Evolutionary conservation across 2,329 filamentous ascomycete genomes (phyloP).

Genomic region (Cladophialophora yegresii): DNA sequence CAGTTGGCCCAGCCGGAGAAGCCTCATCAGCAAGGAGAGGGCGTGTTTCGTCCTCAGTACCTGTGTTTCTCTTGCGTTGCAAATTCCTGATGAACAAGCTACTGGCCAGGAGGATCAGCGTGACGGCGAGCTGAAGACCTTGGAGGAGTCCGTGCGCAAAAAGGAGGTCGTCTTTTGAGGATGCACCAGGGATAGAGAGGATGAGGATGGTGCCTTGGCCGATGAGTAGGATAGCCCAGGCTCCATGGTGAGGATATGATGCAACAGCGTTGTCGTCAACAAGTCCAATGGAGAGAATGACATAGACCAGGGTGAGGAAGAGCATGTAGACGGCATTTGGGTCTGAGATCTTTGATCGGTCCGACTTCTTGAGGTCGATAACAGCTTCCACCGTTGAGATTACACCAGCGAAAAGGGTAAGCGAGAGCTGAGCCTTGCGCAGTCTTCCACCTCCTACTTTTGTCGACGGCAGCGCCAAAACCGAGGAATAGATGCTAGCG

Average conservation of each 20-base stretch:
- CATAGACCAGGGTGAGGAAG: constrained; percentile 48
- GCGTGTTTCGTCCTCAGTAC: constrained; percentile 30
- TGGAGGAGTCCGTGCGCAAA: background rate
- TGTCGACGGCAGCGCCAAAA: background rate
- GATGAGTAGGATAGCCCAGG: constrained; percentile 60
- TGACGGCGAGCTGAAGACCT: constrained; percentile 33
- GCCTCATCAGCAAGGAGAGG: constrained; percentile 46
- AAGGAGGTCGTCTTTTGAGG: background rate
- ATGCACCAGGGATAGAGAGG: constrained; percentile 1
- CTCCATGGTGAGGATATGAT: constrained; percentile 66
- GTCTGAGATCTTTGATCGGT: constrained; percentile 10
- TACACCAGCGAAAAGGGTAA: constrained; percentile 6
- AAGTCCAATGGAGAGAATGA: constrained; percentile 60
- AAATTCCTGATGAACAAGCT: constrained; percentile 1
- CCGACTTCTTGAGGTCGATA: constrained; percentile 12
- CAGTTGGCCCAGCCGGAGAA: constrained; percentile 50
- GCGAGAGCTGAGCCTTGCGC: constrained; percentile 10
- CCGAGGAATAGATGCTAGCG: constrained; percentile 9
- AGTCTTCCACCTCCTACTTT: background rate
- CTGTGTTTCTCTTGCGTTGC: background rate
- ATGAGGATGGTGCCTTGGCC: constrained; percentile 50
- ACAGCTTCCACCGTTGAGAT: constrained; percentile 11
- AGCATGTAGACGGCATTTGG: constrained; percentile 27
- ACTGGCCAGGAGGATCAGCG: constrained; percentile 4
- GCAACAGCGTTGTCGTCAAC: constrained; percentile 54